A percentile compares a stretch with the other conserved stretches of the same genome.
phyloP scores from a whole-genome alignment of 192 early-diverging fungal genomes.

The Phycomyces blakesleeanus region DNA sequence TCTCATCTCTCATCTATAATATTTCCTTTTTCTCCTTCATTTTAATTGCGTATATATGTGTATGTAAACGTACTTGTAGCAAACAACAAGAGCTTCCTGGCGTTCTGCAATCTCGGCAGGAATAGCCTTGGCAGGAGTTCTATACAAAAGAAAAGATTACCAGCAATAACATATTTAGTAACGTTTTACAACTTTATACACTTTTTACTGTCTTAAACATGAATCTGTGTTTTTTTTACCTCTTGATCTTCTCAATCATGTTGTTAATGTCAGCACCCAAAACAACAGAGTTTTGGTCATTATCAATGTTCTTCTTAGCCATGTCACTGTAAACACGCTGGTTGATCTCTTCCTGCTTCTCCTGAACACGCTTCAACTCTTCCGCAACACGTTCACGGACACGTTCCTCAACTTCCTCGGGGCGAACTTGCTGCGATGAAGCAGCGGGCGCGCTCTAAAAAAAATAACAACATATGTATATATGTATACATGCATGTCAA shows the following conservation, averaged over 20 bases:
- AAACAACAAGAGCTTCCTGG: slow-evolving; percentile 30
- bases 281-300: slow-evolving; percentile 27
- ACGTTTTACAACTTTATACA: no score
- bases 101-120: slow-evolving; percentile 27
- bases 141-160: not conserved
- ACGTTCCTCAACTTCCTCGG: slow-evolving; percentile 28
- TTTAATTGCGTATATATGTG: no score
- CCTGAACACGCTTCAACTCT: slow-evolving; percentile 19
- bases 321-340: slow-evolving; percentile 12
- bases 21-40: no score
- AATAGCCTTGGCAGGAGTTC: slow-evolving; percentile 24
- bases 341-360: slow-evolving; percentile 24
- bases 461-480: no score
- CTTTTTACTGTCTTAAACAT: no score
- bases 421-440: not conserved
- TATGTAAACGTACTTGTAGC: slow-evolving; percentile 33
- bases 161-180: no score
- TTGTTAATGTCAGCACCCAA: slow-evolving; percentile 26
- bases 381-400: slow-evolving; percentile 32
- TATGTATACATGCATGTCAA: no score
- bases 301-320: slow-evolving; percentile 28
- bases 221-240: slow-evolving; percentile 25
- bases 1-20: no score
- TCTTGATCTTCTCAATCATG: slow-evolving; percentile 30
- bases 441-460: not conserved